Percentiles rank a stretch among this genome's conserved stretches.
phyloP scores from a whole-genome alignment of 805 yeast genomes.

The Saturnispora gosingensis region DNA sequence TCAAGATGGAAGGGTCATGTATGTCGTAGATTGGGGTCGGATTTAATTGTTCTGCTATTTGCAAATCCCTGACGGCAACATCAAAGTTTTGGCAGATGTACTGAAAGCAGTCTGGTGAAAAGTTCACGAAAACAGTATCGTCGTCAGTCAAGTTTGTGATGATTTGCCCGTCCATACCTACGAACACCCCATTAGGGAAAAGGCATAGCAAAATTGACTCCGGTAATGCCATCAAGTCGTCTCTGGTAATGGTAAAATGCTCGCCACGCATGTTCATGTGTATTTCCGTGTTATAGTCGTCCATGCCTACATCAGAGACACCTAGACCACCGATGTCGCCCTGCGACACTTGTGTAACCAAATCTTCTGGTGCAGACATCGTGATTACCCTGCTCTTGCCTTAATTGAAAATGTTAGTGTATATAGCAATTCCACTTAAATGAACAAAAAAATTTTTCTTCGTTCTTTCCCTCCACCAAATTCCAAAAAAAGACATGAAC shows the following conservation, averaged over 20 bases:
- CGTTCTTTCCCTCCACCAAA: not conserved
- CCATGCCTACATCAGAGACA: conserved; percentile 13
- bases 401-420: not conserved
- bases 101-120: conserved; percentile 77
- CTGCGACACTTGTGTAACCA: conserved; percentile 7
- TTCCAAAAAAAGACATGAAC: not conserved
- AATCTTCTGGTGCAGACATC: conserved; percentile 7
- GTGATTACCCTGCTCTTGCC: not conserved
- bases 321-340: not conserved
- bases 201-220: conserved; percentile 80
- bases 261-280: conserved; percentile 70
- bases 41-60: conserved; percentile 29
- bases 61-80: conserved; percentile 54
- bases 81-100: conserved; percentile 70
- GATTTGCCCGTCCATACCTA: conserved; percentile 67
- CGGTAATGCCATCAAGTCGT: conserved; percentile 84
- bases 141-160: conserved; percentile 72
- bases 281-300: conserved; percentile 58
- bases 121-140: conserved; percentile 74
- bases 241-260: conserved; percentile 69
- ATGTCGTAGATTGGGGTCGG: conserved; percentile 23
- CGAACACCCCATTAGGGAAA: conserved; percentile 84
- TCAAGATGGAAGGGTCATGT: conserved; percentile 53
- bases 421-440: not conserved
- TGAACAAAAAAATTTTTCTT: not conserved